These are phyloP conservation scores for Balakata baccata DNA, from an alignment of 345 rosid species.

Conservation along the genomic window DNA sequence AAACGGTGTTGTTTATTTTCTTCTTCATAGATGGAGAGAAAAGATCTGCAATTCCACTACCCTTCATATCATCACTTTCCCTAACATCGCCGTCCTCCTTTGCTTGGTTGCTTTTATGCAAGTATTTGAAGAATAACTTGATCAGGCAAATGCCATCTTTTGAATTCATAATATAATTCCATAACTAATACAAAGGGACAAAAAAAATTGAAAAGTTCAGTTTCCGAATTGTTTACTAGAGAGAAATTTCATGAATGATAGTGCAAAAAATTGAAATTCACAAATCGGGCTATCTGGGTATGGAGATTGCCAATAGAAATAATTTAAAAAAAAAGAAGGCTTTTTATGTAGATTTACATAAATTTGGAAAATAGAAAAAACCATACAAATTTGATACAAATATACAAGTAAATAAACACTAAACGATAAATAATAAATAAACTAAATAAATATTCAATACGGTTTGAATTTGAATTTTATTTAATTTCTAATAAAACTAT, in stretches of 20 bases:
- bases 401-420: too few species aligned
- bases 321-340: background rate
- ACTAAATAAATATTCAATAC: too few species aligned
- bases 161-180: conserved; percentile 25
- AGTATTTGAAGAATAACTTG: conserved; percentile 69
- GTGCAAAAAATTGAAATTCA: background rate
- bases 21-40: conserved; percentile 76
- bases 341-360: background rate
- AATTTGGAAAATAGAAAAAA: too few species aligned
- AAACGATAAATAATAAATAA: too few species aligned
- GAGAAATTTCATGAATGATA: conserved; percentile 5
- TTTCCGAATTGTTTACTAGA: conserved; percentile 12
- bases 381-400: too few species aligned
- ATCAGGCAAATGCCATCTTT: conserved; percentile 52
- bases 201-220: background rate
- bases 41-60: conserved; percentile 82
- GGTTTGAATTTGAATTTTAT: too few species aligned
- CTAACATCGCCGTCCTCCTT: conserved; percentile 67
- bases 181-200: background rate
- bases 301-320: background rate
- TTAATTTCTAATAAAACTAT: too few species aligned
- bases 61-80: conserved; percentile 68
- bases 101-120: conserved; percentile 55
- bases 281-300: background rate
- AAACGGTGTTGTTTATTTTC: conserved; percentile 47